A percentile compares a stretch with the other conserved stretches of the same genome.
Evolutionary conservation across 1,284 basidiomycete species (phyloP).

Genomic region (Gomphus sp.): DNA sequence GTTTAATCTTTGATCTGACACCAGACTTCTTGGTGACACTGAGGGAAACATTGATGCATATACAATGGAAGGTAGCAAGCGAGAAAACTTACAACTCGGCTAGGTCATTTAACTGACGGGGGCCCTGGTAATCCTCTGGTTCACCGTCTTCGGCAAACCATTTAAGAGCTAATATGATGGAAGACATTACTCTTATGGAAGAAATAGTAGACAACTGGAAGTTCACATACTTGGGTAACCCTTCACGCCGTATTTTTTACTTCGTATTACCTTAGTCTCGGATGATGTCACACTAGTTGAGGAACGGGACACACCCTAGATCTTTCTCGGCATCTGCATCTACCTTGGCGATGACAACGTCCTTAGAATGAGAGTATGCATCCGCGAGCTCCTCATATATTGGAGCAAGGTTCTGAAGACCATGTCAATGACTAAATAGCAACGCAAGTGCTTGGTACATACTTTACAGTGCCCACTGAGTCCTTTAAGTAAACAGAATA

Average conservation of each 20-base stretch:
- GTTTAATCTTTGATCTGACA: conserved; percentile 79
- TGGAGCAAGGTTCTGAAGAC: conserved; percentile 70
- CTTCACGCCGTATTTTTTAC: conserved; percentile 61
- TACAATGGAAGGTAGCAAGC: background rate
- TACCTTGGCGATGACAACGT: conserved; percentile 86
- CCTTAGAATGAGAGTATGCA: conserved; percentile 66
- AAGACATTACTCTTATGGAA: background rate
- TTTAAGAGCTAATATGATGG: conserved; percentile 60
- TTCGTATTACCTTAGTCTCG: background rate
- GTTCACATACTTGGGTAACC: conserved; percentile 76
- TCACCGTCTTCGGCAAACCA: conserved; percentile 73
- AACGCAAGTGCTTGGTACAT: conserved; percentile 11
- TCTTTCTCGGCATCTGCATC: conserved; percentile 86
- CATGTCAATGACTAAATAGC: conserved; percentile 6
- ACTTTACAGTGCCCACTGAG: conserved; percentile 78
- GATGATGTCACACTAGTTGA: background rate
- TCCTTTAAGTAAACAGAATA: background rate
- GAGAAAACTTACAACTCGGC: conserved; percentile 54
- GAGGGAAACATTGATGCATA: conserved; percentile 3
- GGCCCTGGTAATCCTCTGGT: conserved; percentile 65
- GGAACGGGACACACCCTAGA: conserved; percentile 31
- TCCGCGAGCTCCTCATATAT: conserved; percentile 85
- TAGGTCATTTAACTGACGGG: conserved; percentile 75
- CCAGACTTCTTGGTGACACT: conserved; percentile 72
- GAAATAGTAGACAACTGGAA: conserved; percentile 4